These are phyloP conservation scores for Wickerhamomyces xylosicus DNA, from an alignment of 805 yeast species.

Conservation along the genomic window DNA sequence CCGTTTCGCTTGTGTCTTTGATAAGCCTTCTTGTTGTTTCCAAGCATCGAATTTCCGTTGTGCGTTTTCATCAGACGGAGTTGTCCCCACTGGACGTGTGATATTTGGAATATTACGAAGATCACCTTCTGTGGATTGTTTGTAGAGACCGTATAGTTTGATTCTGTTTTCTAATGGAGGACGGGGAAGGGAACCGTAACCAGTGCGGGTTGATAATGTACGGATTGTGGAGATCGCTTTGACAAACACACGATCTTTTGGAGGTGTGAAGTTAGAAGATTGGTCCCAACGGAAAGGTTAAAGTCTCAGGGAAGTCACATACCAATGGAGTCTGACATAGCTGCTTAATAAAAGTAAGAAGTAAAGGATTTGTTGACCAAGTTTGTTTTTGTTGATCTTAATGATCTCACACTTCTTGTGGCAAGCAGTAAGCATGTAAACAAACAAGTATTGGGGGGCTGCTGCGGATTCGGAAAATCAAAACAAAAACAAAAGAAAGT, in stretches of 20 bases:
- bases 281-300: background rate
- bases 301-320: slow-evolving; percentile 4
- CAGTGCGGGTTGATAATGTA: slow-evolving; percentile 55
- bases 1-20: slow-evolving; percentile 64
- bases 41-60: slow-evolving; percentile 80
- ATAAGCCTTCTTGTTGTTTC: slow-evolving; percentile 62
- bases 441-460: too few species aligned
- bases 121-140: slow-evolving; percentile 82
- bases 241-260: slow-evolving; percentile 61
- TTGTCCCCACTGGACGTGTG: slow-evolving; percentile 54
- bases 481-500: too few species aligned
- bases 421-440: too few species aligned
- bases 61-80: slow-evolving; percentile 56
- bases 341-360: background rate
- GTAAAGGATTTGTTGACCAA: too few species aligned
- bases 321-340: slow-evolving; percentile 43
- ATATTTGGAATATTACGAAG: slow-evolving; percentile 62
- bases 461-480: too few species aligned
- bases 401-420: too few species aligned
- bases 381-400: too few species aligned
- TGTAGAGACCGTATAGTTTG: slow-evolving; percentile 69
- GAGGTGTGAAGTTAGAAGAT: background rate
- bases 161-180: slow-evolving; percentile 68
- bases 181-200: slow-evolving; percentile 54
- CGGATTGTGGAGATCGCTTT: slow-evolving; percentile 76